Conservation (phyloP, 2,329 filamentous ascomycete species). For the Lachnellula cervina region DNA sequence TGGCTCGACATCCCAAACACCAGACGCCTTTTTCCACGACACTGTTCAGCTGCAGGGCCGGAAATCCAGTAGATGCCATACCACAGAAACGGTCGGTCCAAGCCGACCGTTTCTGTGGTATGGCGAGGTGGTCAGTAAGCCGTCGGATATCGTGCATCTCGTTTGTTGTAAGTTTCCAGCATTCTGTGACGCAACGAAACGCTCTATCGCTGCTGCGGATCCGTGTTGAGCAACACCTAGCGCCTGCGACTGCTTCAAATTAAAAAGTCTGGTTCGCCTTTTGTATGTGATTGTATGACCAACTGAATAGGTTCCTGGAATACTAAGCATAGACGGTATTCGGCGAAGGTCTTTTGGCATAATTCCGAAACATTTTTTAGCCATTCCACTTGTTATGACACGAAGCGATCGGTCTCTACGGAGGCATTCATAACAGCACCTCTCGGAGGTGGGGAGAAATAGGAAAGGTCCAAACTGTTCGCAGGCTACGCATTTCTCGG, state of each 20-base stretch:
- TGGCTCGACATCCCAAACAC: slow-evolving; percentile 1
- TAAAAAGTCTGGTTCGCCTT: not conserved
- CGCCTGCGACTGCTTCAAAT: slow-evolving; percentile 1
- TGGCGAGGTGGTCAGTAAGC: not conserved
- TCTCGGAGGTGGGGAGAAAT: slow-evolving; percentile 1
- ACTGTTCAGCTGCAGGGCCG: not conserved
- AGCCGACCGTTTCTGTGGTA: no score
- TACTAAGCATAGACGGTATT: slow-evolving; percentile 2
- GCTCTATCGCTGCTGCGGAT: not conserved
- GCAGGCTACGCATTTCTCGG: slow-evolving; percentile 2
- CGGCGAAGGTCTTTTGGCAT: not conserved
- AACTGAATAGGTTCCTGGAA: slow-evolving; percentile 1
- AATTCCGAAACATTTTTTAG: not conserved
- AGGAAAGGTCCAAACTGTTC: slow-evolving; percentile 2
- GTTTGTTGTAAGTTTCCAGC: not conserved
- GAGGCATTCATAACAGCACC: slow-evolving; percentile 3
- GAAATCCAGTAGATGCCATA: not conserved
- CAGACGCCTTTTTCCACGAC: not conserved
- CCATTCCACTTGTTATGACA: slow-evolving; percentile 1
- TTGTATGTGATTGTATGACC: not conserved
- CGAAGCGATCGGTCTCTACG: slow-evolving; percentile 1
- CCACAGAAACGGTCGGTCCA: not conserved
- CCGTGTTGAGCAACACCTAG: not conserved
- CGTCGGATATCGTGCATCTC: not conserved
- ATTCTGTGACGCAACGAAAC: not conserved